phyloP scores from a whole-genome alignment of 1,284 basidiomycete species.

The Tetrapyrgos nigripes region DNA sequence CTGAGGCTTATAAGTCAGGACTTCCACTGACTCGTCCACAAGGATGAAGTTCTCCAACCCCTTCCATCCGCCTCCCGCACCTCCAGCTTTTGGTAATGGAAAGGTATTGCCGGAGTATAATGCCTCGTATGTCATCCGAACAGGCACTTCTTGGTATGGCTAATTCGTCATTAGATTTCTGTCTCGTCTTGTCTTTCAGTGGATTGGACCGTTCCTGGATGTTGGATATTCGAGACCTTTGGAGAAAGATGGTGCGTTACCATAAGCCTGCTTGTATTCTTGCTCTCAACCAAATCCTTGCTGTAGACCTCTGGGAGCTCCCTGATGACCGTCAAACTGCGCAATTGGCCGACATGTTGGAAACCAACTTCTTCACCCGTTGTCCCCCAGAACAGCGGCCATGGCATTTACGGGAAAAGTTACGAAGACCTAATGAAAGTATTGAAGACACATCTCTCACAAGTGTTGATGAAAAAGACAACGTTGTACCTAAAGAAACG shows the following conservation, averaged over 20 bases:
- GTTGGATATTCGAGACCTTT: conserved; percentile 50
- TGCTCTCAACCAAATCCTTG: background rate
- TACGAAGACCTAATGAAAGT: background rate
- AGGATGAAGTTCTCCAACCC: conserved; percentile 14
- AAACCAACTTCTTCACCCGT: conserved; percentile 40
- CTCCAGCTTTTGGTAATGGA: conserved; percentile 21
- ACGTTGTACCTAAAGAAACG: background rate
- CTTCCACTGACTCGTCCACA: no score
- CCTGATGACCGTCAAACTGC: conserved; percentile 32
- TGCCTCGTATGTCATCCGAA: conserved; percentile 31
- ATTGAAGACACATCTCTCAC: background rate
- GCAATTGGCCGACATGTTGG: conserved; percentile 33
- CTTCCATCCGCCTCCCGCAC: conserved; percentile 24
- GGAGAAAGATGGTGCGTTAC: conserved; percentile 43
- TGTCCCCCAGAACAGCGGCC: conserved; percentile 41
- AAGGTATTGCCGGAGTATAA: conserved; percentile 27
- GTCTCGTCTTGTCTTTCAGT: conserved; percentile 44
- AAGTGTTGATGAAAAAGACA: background rate
- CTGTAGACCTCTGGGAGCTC: conserved; percentile 44
- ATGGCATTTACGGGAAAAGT: conserved; percentile 2
- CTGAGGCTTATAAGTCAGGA: no score
- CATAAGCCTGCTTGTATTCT: background rate
- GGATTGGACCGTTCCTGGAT: conserved; percentile 45
- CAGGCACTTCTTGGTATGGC: background rate
- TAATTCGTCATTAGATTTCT: conserved; percentile 31